Base-by-base conservation (phyloP, 768 basidiomycete species). In the Mycena alexandri region DNA sequence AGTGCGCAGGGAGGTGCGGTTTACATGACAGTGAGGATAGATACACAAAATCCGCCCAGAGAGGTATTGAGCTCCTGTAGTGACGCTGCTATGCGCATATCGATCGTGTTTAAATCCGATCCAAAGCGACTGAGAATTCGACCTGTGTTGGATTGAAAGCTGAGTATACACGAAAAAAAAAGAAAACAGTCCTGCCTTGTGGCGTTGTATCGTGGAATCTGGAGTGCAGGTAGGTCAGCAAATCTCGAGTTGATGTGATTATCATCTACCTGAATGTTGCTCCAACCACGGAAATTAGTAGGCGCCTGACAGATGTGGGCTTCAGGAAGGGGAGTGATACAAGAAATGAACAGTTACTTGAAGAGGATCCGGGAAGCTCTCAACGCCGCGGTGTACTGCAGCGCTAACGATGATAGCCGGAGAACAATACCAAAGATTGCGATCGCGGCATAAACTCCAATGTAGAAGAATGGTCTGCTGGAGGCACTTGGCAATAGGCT, bases 51-150 rank as follows among this genome's bases (percentile, higher is more conserved):
- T 43, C 85, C 86, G 0, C 92, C 93, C 44, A 94, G 78, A 38
- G 11, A 11, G 10, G 10, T 38, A 11, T 38, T 38, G 10, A 38
- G 2, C 38, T 38, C 38, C 38, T 38, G 38, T 38, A 38, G 9
- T 14, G 38, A 38, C 2, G 5, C 38, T 38, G 38, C 38, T 9
- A 38, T 11, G 38, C 38, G 38, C 10, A 9, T 11, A 14, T 38
- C 38, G 38, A 38, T 38, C 11, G 38, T 38, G 38, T 10, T 14
- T 3, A 38, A 38, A 14, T 38, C 38, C 11, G 10, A 11, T 11
- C 38, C 38, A 38, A 96, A 95, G 6, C 94, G 87, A 77, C 95
- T 96, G 71, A 96, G 83, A 85, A 96, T 90, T 38, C 38, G 38
- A 14, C 38, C 38, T 38, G 38, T 11, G 14, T 38, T 38, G 38